Evolutionary conservation across 352 stramenopile species (phyloP).

Genomic region (Phytophthora fragariaefolia): DNA sequence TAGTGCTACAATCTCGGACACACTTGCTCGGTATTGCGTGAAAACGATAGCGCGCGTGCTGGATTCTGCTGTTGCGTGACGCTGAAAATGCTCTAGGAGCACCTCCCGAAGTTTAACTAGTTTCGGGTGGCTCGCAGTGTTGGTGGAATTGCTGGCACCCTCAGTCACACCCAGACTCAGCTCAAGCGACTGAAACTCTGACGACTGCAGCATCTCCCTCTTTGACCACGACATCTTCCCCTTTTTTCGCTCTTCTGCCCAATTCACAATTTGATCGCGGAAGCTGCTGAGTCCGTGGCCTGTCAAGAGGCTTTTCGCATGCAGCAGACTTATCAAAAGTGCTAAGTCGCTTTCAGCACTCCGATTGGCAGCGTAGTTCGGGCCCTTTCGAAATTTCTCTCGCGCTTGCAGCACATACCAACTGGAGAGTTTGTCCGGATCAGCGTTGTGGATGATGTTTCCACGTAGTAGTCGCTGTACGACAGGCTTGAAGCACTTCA

Average conservation of each 20-base stretch:
- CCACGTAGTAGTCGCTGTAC: constrained; percentile 56
- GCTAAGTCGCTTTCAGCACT: constrained; percentile 81
- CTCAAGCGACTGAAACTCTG: constrained; percentile 72
- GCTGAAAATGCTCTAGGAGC: constrained; percentile 87
- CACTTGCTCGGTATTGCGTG: constrained; percentile 95
- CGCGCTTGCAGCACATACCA: constrained; percentile 84
- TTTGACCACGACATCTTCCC: constrained; percentile 80
- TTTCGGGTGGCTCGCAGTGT: constrained; percentile 73
- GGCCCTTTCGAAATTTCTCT: constrained; percentile 74
- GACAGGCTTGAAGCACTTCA: constrained; percentile 70
- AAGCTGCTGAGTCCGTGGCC: constrained; percentile 81
- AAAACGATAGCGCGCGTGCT: constrained; percentile 98
- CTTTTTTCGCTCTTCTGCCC: constrained; percentile 59
- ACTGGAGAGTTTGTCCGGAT: constrained; percentile 79
- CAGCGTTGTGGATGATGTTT: constrained; percentile 72
- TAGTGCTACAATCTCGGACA: constrained; percentile 93
- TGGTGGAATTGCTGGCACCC: constrained; percentile 13
- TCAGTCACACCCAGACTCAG: constrained; percentile 44
- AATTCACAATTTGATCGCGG: constrained; percentile 68
- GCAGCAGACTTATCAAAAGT: constrained; percentile 74
- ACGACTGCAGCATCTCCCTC: constrained; percentile 72
- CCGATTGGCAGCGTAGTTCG: constrained; percentile 67
- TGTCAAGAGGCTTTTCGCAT: constrained; percentile 81
- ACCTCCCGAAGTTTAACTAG: constrained; percentile 92
- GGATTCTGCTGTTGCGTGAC: constrained; percentile 63